Conservation (phyloP, 371 early-diverging fungal species). For the Lichtheimia hyalospora region DNA sequence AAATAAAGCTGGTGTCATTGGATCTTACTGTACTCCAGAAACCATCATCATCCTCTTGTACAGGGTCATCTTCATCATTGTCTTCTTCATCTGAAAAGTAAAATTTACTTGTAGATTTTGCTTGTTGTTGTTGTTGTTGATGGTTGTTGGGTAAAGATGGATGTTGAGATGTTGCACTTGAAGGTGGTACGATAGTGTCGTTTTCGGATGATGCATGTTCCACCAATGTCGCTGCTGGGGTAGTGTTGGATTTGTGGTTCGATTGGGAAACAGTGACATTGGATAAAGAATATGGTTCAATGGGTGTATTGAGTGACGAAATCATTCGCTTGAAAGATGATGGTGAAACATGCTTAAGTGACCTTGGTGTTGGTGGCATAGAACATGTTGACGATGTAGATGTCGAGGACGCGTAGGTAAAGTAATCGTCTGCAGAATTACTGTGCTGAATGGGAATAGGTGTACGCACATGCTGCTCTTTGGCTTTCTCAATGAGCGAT, state of each 20-base stretch:
- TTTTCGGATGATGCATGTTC: not conserved
- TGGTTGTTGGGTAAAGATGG: not conserved
- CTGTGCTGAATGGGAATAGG: constrained; percentile 10
- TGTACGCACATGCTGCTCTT: constrained; percentile 9
- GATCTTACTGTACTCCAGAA: constrained; percentile 19
- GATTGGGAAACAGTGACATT: not conserved
- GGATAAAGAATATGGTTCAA: not conserved
- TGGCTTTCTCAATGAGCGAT: constrained; percentile 9
- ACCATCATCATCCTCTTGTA: constrained; percentile 13
- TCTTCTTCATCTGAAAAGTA: constrained; percentile 23
- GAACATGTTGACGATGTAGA: not conserved
- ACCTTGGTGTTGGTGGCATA: constrained; percentile 11
- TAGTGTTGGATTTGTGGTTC: not conserved
- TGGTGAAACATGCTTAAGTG: constrained; percentile 29
- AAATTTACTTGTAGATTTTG: constrained; percentile 20
- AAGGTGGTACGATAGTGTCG: not conserved
- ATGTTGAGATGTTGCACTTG: not conserved
- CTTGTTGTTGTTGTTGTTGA: not conserved
- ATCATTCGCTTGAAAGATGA: constrained; percentile 37
- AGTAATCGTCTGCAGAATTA: constrained; percentile 5
- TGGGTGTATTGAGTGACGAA: constrained; percentile 19
- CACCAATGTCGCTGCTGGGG: no score
- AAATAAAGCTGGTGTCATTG: not conserved
- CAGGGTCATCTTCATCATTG: constrained; percentile 5
- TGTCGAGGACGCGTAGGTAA: constrained; percentile 5